Percentiles rank a stretch among this genome's conserved stretches.
These are phyloP conservation scores for Agrocybe chaxingu DNA, from an alignment of 768 basidiomycete species.

Conservation along the genomic window DNA sequence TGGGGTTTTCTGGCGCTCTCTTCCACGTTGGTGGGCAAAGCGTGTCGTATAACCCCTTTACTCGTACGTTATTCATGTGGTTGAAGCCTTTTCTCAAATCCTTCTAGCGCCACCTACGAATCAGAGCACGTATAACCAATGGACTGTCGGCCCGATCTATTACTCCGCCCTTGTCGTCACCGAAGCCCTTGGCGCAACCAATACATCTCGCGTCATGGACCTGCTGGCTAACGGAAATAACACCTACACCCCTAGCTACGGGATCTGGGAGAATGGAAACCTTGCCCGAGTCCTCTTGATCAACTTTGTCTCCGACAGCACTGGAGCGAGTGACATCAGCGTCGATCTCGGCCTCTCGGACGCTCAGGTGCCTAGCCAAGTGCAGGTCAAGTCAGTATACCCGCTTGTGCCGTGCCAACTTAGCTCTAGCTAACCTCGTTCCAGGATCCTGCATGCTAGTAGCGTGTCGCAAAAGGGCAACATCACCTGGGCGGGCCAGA, in stretches of 20 bases:
- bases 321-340: conserved; percentile 53
- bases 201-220: conserved; percentile 64
- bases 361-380: conserved; percentile 33
- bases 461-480: conserved; percentile 50
- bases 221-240: conserved; percentile 47
- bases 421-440: not conserved
- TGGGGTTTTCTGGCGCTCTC: conserved; percentile 47
- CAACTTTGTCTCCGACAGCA: conserved; percentile 64
- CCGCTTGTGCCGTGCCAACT: not conserved
- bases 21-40: conserved; percentile 60
- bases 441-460: conserved; percentile 30
- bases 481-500: conserved; percentile 63
- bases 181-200: conserved; percentile 61
- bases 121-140: conserved; percentile 54
- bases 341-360: conserved; percentile 45
- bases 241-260: conserved; percentile 60
- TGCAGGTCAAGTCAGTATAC: conserved; percentile 50
- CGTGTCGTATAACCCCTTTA: conserved; percentile 49
- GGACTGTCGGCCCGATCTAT: conserved; percentile 74
- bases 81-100: not conserved
- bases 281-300: conserved; percentile 61
- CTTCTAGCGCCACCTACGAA: conserved; percentile 49
- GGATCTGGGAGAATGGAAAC: conserved; percentile 65
- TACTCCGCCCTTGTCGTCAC: conserved; percentile 69
- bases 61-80: conserved; percentile 31